Evolutionary conservation across 306 rosid species (phyloP).

Genomic region (Prunus campanulata): DNA sequence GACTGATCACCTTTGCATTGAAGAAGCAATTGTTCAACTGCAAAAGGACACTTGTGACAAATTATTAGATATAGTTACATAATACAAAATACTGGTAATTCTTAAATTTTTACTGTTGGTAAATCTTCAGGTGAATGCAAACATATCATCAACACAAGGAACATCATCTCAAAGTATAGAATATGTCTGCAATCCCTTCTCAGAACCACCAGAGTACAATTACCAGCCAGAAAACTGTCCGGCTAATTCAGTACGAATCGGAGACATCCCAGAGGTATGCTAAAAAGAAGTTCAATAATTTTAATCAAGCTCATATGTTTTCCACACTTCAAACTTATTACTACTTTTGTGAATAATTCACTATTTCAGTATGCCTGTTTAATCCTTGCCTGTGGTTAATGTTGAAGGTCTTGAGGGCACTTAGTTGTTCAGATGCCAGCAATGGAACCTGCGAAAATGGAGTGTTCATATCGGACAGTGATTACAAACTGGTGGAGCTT

Average conservation of each 20-base stretch:
- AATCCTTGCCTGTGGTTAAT: not conserved
- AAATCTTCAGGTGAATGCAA: slow-evolving; percentile 50
- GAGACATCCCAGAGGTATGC: slow-evolving; percentile 63
- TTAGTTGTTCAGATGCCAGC: slow-evolving; percentile 41
- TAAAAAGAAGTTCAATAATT: not conserved
- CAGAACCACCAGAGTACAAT: slow-evolving; percentile 54
- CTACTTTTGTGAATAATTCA: not conserved
- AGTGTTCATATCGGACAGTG: slow-evolving; percentile 21
- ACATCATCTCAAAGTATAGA: slow-evolving; percentile 29
- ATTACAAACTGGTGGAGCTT: slow-evolving; percentile 32
- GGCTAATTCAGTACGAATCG: slow-evolving; percentile 41
- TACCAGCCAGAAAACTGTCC: slow-evolving; percentile 61
- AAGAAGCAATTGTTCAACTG: not conserved
- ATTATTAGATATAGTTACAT: too few species aligned
- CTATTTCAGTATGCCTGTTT: not conserved
- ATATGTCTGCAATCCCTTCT: slow-evolving; percentile 68
- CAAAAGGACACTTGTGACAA: too few species aligned
- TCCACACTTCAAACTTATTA: not conserved
- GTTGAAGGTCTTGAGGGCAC: slow-evolving; percentile 45
- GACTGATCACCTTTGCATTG: too few species aligned
- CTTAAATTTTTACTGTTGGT: not conserved
- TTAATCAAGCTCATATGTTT: not conserved
- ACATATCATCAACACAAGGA: slow-evolving; percentile 31
- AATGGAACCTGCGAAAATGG: slow-evolving; percentile 32
- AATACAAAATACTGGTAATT: not conserved